A percentile compares a stretch with the other conserved stretches of the same genome.
These are phyloP conservation scores for Ministeria vibrans DNA, from an alignment of 78 protist species.

Conservation along the genomic window DNA sequence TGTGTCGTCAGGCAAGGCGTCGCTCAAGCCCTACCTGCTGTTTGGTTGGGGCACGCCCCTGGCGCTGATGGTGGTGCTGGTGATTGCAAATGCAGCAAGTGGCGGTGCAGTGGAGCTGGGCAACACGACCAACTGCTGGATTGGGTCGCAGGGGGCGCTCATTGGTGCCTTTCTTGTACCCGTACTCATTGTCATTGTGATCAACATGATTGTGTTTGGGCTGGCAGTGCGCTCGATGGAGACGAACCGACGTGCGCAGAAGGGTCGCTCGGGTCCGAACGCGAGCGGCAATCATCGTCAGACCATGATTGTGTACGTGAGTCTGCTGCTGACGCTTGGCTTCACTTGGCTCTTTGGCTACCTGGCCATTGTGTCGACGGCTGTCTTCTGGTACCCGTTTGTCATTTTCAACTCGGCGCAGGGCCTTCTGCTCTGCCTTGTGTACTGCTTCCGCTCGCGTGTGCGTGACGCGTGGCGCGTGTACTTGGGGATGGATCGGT, in stretches of 20 bases:
- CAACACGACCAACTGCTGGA: background rate
- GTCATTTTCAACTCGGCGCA: background rate
- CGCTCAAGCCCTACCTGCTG: background rate
- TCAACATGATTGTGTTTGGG: background rate
- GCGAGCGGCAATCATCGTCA: background rate
- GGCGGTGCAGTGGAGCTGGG: background rate
- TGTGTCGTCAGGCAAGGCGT: background rate
- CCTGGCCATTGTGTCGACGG: background rate
- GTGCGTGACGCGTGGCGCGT: background rate
- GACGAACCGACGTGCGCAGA: background rate
- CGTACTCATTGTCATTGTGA: background rate
- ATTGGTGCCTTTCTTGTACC: background rate
- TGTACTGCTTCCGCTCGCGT: background rate
- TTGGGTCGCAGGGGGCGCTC: background rate
- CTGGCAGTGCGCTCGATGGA: background rate
- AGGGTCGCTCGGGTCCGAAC: background rate
- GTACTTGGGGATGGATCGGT: no score
- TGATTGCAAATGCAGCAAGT: background rate
- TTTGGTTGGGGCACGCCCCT: background rate
- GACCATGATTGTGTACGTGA: background rate
- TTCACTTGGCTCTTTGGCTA: background rate
- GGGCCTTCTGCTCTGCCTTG: background rate
- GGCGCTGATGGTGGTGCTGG: background rate
- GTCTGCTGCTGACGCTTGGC: background rate
- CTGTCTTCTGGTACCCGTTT: background rate